phyloP scores from a whole-genome alignment of 176 grass and related monocot genomes.

The Thinopyrum elongatum region DNA sequence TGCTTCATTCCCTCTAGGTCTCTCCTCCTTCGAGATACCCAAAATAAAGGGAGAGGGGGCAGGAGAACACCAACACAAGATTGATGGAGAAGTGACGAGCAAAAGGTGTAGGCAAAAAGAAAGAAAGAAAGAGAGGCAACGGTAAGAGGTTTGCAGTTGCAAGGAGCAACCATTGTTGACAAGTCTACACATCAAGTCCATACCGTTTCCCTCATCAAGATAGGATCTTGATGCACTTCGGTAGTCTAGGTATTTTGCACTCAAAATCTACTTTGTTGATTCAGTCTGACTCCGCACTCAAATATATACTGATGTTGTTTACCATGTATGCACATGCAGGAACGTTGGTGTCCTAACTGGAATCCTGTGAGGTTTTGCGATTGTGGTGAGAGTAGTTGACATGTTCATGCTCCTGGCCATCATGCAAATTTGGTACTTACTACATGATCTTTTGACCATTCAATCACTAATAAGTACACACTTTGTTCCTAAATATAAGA shows the following conservation, averaged over 20 bases:
- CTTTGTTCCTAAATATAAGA: no score
- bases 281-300: neutral
- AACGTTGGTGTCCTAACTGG: neutral
- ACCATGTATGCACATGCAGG: slow-evolving; percentile 19
- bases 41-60: slow-evolving; percentile 3
- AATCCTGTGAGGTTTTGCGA: slow-evolving; percentile 16
- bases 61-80: slow-evolving; percentile 28
- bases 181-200: slow-evolving; percentile 1
- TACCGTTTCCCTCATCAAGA: no score
- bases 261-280: neutral
- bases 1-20: neutral
- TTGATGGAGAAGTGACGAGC: slow-evolving; percentile 13
- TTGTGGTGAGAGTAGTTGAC: slow-evolving; percentile 20
- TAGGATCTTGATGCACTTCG: slow-evolving; percentile 40
- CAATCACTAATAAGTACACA: slow-evolving; percentile 28
- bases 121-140: neutral
- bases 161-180: neutral
- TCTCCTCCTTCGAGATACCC: slow-evolving; percentile 21
- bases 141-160: neutral
- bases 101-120: neutral
- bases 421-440: slow-evolving; percentile 53
- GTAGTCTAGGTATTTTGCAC: slow-evolving; percentile 17
- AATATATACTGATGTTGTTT: neutral
- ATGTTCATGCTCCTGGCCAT: slow-evolving; percentile 37
- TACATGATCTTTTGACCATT: slow-evolving; percentile 36